Evolutionary conservation across 2,329 filamentous ascomycete species (phyloP).

Genomic region (Cladosporium halotolerans): DNA sequence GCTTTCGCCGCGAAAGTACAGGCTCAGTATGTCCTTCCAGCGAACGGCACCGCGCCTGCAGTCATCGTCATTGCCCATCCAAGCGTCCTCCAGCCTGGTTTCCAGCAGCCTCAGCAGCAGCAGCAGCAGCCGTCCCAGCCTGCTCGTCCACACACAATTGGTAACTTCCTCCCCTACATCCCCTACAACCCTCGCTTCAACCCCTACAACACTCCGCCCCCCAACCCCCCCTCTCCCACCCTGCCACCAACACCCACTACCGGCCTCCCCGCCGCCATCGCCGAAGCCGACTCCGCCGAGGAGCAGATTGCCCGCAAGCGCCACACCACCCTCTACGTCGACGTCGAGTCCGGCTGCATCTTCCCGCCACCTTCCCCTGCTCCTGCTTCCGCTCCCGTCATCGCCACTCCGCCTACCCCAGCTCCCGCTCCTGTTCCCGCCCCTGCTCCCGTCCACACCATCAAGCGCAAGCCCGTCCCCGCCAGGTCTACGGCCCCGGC

Average conservation of each 20-base stretch:
- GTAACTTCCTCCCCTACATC: neutral
- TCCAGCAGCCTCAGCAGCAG: neutral
- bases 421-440: neutral
- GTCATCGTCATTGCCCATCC: neutral
- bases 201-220: neutral
- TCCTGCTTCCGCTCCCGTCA: neutral
- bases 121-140: neutral
- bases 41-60: neutral
- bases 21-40: neutral
- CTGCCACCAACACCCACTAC: neutral
- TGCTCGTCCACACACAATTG: constrained; percentile 3
- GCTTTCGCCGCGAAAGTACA: neutral
- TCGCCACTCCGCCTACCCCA: neutral
- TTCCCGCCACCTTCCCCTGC: neutral
- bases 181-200: constrained; percentile 1
- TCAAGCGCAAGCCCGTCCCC: neutral
- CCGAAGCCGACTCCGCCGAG: neutral
- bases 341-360: neutral
- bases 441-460: neutral
- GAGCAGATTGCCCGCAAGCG: neutral
- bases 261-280: constrained; percentile 1
- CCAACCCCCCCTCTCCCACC: neutral
- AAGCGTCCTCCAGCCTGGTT: neutral
- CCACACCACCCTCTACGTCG: constrained; percentile 7
- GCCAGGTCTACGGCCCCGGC: neutral